A percentile compares a stretch with the other conserved stretches of the same genome.
Evolutionary conservation across 2,329 filamentous ascomycete species (phyloP).

Genomic region (Mollisiaceae sp.): DNA sequence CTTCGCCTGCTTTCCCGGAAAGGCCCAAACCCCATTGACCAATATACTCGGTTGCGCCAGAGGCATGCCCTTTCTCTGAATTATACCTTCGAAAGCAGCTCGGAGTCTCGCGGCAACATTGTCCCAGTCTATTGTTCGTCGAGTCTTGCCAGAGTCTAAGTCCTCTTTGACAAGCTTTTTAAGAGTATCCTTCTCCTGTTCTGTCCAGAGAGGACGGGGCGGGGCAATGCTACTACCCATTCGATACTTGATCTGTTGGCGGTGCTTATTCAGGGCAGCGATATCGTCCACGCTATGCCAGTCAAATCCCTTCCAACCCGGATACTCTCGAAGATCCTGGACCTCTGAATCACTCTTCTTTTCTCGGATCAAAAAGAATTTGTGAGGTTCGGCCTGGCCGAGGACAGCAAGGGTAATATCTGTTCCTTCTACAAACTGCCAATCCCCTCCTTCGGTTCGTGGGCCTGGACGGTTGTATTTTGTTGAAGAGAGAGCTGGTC

Average conservation of each 20-base stretch:
- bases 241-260: conserved; percentile 14
- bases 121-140: conserved; percentile 16
- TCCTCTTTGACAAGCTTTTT: background rate
- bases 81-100: background rate
- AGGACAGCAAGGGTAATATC: conserved; percentile 2
- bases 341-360: background rate
- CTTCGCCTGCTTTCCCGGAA: background rate
- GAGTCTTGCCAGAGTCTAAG: background rate
- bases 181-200: conserved; percentile 18
- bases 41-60: conserved; percentile 7
- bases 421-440: conserved; percentile 24
- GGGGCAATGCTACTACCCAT: background rate
- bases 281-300: conserved; percentile 17
- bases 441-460: conserved; percentile 3
- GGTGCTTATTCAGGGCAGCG: conserved; percentile 17
- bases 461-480: background rate
- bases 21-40: background rate
- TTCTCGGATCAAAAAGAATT: conserved; percentile 25
- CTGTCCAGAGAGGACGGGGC: conserved; percentile 10
- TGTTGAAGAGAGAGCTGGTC: background rate
- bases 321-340: conserved; percentile 19
- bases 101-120: background rate
- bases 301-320: conserved; percentile 15
- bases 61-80: conserved; percentile 4
- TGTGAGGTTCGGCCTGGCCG: conserved; percentile 18